Conservation (phyloP, 805 yeast species). For the Myxozyma monticola region DNA sequence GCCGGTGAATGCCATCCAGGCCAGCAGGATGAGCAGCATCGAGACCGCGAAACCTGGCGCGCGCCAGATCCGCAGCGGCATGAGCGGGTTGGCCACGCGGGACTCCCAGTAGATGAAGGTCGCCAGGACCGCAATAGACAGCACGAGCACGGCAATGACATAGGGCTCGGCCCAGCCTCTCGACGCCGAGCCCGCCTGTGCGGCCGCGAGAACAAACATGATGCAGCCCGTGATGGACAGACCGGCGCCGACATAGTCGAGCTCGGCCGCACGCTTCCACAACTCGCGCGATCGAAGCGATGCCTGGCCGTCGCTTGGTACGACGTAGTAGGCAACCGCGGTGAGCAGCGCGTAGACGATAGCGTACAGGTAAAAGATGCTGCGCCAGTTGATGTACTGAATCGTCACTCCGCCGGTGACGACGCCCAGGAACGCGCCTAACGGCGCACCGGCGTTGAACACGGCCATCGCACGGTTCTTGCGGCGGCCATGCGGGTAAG, state of each 20-base stretch:
- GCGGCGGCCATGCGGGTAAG: slow-evolving; percentile 46
- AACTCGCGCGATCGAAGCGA: neutral
- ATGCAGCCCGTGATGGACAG: slow-evolving; percentile 46
- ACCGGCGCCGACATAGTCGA: slow-evolving; percentile 50
- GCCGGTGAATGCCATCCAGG: slow-evolving; percentile 49
- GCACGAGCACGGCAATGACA: slow-evolving; percentile 47
- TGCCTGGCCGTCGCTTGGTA: slow-evolving; percentile 43
- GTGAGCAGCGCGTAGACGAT: slow-evolving; percentile 41
- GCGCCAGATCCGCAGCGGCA: slow-evolving; percentile 50
- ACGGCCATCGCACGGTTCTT: slow-evolving; percentile 34
- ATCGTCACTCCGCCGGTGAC: slow-evolving; percentile 48
- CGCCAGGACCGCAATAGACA: slow-evolving; percentile 39
- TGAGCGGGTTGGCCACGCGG: slow-evolving; percentile 46
- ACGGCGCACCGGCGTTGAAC: slow-evolving; percentile 52
- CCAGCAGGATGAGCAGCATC: slow-evolving; percentile 43
- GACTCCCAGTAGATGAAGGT: slow-evolving; percentile 45
- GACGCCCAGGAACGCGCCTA: slow-evolving; percentile 49
- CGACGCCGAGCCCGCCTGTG: slow-evolving; percentile 46
- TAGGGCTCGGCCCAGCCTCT: slow-evolving; percentile 50
- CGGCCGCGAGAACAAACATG: slow-evolving; percentile 47
- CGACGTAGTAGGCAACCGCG: slow-evolving; percentile 34
- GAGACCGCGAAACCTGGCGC: slow-evolving; percentile 43
- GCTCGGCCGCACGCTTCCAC: slow-evolving; percentile 19
- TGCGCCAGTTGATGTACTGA: slow-evolving; percentile 46
- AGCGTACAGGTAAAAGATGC: slow-evolving; percentile 45